A percentile compares a stretch with the other conserved stretches of the same genome.
Evolutionary conservation across 345 rosid species (phyloP).

Genomic region (Lepidium sativum): DNA sequence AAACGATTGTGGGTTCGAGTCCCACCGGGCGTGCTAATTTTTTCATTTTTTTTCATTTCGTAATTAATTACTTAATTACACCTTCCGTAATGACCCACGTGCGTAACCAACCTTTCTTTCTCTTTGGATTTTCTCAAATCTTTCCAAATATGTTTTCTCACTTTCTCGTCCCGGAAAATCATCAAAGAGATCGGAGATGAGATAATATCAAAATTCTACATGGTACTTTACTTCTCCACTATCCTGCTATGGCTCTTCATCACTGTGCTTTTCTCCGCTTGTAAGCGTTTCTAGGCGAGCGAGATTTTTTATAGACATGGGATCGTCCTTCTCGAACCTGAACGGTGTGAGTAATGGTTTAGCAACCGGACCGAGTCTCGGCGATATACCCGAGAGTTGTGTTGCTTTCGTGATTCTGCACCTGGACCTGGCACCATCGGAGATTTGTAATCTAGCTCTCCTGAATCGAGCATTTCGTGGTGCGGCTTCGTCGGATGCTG

Average conservation of each 20-base stretch:
- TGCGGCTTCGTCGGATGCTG: conserved; percentile 86
- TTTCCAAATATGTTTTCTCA: no score
- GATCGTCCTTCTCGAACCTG: conserved; percentile 66
- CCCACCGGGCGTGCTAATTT: conserved; percentile 45
- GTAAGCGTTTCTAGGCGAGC: neutral
- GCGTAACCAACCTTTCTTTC: neutral
- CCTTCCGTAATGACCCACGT: no score
- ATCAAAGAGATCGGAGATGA: no score
- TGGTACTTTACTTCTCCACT: neutral
- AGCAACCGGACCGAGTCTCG: conserved; percentile 52
- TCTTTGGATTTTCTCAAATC: neutral
- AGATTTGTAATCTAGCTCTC: conserved; percentile 89
- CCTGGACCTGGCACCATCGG: conserved; percentile 79
- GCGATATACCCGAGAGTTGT: conserved; percentile 93
- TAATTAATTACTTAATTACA: no score
- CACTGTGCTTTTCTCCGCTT: neutral
- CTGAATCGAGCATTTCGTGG: conserved; percentile 72
- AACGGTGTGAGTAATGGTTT: conserved; percentile 46
- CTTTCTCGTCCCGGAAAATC: neutral
- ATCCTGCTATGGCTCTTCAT: conserved; percentile 2
- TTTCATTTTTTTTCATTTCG: neutral
- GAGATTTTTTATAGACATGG: conserved; percentile 34
- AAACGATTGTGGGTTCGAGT: conserved; percentile 85
- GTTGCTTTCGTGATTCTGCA: conserved; percentile 76
- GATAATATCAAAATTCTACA: neutral